Evolutionary conservation across 345 rosid genomes (phyloP), one percentile per base, ranked within the genome.

Genomic region (Citrus glauca): DNA sequence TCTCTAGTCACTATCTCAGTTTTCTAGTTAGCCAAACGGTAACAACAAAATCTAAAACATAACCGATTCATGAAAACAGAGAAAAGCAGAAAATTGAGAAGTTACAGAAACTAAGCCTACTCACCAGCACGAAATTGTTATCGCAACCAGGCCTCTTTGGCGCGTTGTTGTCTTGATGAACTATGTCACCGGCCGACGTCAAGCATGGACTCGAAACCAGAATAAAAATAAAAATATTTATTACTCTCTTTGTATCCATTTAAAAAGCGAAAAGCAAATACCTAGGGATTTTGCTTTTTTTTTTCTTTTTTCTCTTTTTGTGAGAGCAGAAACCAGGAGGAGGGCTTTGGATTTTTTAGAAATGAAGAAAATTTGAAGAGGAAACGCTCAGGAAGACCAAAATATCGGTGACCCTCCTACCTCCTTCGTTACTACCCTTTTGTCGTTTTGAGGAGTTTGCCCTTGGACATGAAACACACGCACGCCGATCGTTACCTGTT

Each of bases 121-220:
- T 63, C 71, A 94, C 99, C 93, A 96, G 85, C 33, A 96, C 98
- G 83, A 96, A 96, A 87, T 94, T 89, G 78, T 96, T 94, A 24
- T 85, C 85, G 84, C 99, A 96, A 32, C 99, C 98, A 78, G 99
- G 88, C 74, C 93, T 79, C 84, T 75, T 84, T 0, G 99, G 99
- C 79, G 97, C 88, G 27, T 87, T 69, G 75, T 88, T 82, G 82
- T 96, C 99, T 8, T 84, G 93, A 85, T 96, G 99, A 40, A 96
- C 97, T 84, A 96, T 96, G 72, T 96, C 99, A 40, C 98, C 95
- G 74, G 88, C 94, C 38, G 84, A 88, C 11, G 77, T 87, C 25
- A 85, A 74, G 25, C 81, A 76, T 27, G 84, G 73, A 81, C 80
- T 74, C 71, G 75, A 74, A 82, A 87, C 56, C 76, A 90, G 69